A percentile compares a stretch with the other conserved stretches of the same genome.
Evolutionary conservation across 2,329 filamentous ascomycete genomes (phyloP).

Genomic region (Penicillium sp.): DNA sequence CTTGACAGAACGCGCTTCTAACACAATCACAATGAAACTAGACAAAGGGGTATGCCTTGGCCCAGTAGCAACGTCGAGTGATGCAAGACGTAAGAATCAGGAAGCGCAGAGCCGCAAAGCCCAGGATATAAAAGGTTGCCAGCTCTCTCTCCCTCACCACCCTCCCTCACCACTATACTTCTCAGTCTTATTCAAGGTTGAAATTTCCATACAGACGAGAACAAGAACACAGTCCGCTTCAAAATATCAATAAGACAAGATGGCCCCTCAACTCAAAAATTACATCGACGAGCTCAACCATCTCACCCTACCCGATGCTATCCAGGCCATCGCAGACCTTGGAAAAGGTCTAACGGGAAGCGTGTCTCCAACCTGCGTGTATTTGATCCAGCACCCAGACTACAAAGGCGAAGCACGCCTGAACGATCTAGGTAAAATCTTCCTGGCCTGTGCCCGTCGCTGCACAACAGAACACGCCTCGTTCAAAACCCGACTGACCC

Average conservation of each 20-base stretch:
- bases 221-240: too few relatives aligned
- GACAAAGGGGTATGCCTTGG: background rate
- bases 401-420: constrained; percentile 16
- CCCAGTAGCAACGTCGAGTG: background rate
- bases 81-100: too few relatives aligned
- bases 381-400: constrained; percentile 12
- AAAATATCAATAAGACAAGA: background rate
- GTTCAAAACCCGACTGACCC: constrained; percentile 16
- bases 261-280: constrained; percentile 4
- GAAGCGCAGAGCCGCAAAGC: background rate
- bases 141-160: background rate
- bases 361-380: constrained; percentile 9
- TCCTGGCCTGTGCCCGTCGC: constrained; percentile 5
- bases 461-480: constrained; percentile 19
- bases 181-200: too few relatives aligned
- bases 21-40: background rate
- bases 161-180: too few relatives aligned
- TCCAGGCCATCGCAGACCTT: constrained; percentile 13
- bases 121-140: background rate
- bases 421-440: constrained; percentile 15
- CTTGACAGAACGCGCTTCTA: too few relatives aligned
- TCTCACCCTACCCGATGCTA: constrained; percentile 7
- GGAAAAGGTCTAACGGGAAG: constrained; percentile 12
- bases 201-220: too few relatives aligned
- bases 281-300: constrained; percentile 13